Percentiles rank a stretch among this genome's conserved stretches.
Evolutionary conservation across 352 stramenopile genomes (phyloP).

Genomic region (Plasmopara muralis): DNA sequence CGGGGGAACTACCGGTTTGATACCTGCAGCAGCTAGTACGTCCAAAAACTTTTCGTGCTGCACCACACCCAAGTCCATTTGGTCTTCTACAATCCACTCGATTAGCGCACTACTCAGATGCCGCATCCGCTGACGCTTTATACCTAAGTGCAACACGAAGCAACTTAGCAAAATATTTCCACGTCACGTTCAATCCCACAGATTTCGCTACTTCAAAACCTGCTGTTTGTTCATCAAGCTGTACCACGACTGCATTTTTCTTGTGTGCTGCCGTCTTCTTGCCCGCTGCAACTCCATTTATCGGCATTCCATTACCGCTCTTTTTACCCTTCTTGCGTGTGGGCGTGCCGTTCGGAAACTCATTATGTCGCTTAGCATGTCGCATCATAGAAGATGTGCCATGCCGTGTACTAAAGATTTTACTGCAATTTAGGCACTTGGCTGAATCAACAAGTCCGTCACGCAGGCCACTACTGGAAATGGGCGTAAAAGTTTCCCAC

Average conservation of each 20-base stretch:
- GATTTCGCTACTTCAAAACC: slow-evolving; percentile 21
- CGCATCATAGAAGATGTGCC: slow-evolving; percentile 82
- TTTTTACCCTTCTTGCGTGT: slow-evolving; percentile 53
- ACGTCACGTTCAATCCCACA: slow-evolving; percentile 4
- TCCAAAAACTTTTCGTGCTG: slow-evolving; percentile 69
- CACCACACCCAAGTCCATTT: slow-evolving; percentile 55
- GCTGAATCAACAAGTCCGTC: slow-evolving; percentile 67
- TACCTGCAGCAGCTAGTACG: slow-evolving; percentile 38
- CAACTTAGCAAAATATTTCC: background rate
- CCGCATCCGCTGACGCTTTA: slow-evolving; percentile 60
- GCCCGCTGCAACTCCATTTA: slow-evolving; percentile 16
- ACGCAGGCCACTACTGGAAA: slow-evolving; percentile 52
- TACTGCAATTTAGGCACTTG: slow-evolving; percentile 68
- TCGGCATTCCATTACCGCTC: slow-evolving; percentile 18
- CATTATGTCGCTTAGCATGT: slow-evolving; percentile 68
- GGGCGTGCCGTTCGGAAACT: slow-evolving; percentile 49
- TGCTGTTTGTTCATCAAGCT: slow-evolving; percentile 58
- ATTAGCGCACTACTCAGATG: slow-evolving; percentile 56
- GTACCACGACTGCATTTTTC: slow-evolving; percentile 31
- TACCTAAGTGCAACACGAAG: slow-evolving; percentile 23
- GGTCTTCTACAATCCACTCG: slow-evolving; percentile 73
- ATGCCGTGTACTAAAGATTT: slow-evolving; percentile 75
- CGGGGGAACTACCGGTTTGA: slow-evolving; percentile 44
- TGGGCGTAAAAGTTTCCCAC: slow-evolving; percentile 76
- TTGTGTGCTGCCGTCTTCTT: slow-evolving; percentile 47